These are phyloP conservation scores for Limonium bicolor DNA, from an alignment of 148 eudicot species.

Conservation along the genomic window DNA sequence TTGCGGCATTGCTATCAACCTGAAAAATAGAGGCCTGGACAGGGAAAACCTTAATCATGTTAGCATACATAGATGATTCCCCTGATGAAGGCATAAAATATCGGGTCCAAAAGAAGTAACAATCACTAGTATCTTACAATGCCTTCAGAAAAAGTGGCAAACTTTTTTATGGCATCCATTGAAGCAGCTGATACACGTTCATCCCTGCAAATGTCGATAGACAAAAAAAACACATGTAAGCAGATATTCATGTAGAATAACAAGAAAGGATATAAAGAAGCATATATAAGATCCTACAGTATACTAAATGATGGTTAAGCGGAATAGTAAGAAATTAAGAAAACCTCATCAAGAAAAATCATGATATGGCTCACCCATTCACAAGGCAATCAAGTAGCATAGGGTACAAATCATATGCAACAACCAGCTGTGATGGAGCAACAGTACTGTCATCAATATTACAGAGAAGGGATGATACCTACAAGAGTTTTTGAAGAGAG, in stretches of 20 bases:
- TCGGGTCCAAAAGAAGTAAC: not conserved
- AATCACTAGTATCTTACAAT: slow-evolving; percentile 36
- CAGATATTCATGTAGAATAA: not conserved
- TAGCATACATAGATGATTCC: not conserved
- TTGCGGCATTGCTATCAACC: slow-evolving; percentile 33
- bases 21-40: slow-evolving; percentile 63
- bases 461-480: slow-evolving; percentile 72
- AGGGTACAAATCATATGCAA: slow-evolving; percentile 49
- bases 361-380: slow-evolving; percentile 63
- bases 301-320: no score
- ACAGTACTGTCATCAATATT: slow-evolving; percentile 28
- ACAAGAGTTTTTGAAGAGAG: no score
- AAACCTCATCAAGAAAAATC: not conserved
- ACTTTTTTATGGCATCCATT: slow-evolving; percentile 50
- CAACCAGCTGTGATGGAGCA: slow-evolving; percentile 37
- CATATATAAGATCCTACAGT: no score
- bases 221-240: not conserved
- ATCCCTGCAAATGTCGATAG: slow-evolving; percentile 35
- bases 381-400: slow-evolving; percentile 70
- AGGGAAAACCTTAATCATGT: slow-evolving; percentile 2
- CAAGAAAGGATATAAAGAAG: no score
- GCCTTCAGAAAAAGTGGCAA: slow-evolving; percentile 51
- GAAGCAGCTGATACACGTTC: slow-evolving; percentile 76
- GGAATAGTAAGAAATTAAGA: no score
- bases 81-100: no score